These are phyloP conservation scores for Fusarium sarcochroum DNA, from an alignment of 2,329 filamentous ascomycete species.

Conservation along the genomic window DNA sequence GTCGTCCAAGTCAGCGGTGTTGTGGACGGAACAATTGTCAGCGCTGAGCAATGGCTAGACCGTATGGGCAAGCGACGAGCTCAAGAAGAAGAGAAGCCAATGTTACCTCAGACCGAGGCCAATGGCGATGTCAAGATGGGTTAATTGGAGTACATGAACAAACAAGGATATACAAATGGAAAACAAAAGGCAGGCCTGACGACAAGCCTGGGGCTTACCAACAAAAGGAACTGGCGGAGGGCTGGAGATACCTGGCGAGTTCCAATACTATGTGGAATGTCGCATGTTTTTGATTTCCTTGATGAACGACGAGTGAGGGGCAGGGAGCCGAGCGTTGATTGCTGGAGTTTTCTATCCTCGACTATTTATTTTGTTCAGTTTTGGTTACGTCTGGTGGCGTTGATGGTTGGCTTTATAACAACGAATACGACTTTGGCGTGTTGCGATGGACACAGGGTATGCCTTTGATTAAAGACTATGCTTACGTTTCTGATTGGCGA, in stretches of 20 bases:
- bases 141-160: constrained; percentile 21
- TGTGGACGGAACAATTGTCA: constrained; percentile 88
- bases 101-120: constrained; percentile 42
- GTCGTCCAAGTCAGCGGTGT: constrained; percentile 91
- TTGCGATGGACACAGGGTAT: neutral
- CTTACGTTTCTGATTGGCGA: too few relatives aligned
- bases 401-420: constrained; percentile 35
- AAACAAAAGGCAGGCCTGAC: constrained; percentile 19
- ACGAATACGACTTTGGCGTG: constrained; percentile 16
- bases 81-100: constrained; percentile 48
- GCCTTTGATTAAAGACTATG: too few relatives aligned
- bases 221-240: constrained; percentile 5
- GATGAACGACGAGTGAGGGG: constrained; percentile 10
- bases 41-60: constrained; percentile 93
- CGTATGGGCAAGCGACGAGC: constrained; percentile 69
- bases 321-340: constrained; percentile 5
- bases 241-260: constrained; percentile 20
- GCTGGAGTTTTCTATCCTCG: constrained; percentile 10
- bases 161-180: constrained; percentile 1
- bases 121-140: constrained; percentile 51
- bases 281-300: constrained; percentile 17
- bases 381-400: constrained; percentile 32
- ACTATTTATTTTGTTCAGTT: constrained; percentile 15
- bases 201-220: constrained; percentile 14
- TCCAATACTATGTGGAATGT: constrained; percentile 23